Conservation (phyloP, 305 asterid species). For the Fraxinus dipetala region DNA sequence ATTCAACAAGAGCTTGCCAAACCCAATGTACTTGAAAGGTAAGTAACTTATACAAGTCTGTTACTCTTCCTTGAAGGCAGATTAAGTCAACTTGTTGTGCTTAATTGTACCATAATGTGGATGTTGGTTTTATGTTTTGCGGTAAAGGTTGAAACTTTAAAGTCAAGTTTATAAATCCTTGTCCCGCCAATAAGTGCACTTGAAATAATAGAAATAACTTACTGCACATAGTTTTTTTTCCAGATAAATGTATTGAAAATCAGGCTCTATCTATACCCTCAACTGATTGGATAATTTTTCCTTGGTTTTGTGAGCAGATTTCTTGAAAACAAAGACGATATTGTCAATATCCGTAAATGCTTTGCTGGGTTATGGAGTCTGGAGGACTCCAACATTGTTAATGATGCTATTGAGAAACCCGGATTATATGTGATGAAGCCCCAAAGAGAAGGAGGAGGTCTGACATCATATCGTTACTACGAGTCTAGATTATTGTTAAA, state of each 20-base stretch:
- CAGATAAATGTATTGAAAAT: background rate
- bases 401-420: slow-evolving; percentile 82
- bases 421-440: slow-evolving; percentile 92
- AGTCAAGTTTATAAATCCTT: background rate
- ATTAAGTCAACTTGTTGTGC: background rate
- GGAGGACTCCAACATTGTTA: slow-evolving; percentile 55
- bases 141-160: background rate
- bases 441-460: slow-evolving; percentile 99
- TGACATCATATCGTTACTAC: background rate
- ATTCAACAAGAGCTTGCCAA: slow-evolving; percentile 97
- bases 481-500: background rate
- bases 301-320: slow-evolving; percentile 50
- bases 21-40: slow-evolving; percentile 89
- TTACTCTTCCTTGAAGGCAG: background rate
- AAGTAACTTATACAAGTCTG: background rate
- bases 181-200: background rate
- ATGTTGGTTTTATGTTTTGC: background rate
- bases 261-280: background rate
- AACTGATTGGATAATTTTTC: background rate
- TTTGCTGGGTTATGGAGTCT: slow-evolving; percentile 97
- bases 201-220: background rate
- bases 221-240: background rate
- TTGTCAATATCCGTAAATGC: slow-evolving; percentile 74
- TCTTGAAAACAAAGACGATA: slow-evolving; percentile 80
- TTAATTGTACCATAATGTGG: background rate